These are phyloP conservation scores for Xerocomellus intermedius DNA, from an alignment of 768 basidiomycete genomes.

Conservation along the genomic window DNA sequence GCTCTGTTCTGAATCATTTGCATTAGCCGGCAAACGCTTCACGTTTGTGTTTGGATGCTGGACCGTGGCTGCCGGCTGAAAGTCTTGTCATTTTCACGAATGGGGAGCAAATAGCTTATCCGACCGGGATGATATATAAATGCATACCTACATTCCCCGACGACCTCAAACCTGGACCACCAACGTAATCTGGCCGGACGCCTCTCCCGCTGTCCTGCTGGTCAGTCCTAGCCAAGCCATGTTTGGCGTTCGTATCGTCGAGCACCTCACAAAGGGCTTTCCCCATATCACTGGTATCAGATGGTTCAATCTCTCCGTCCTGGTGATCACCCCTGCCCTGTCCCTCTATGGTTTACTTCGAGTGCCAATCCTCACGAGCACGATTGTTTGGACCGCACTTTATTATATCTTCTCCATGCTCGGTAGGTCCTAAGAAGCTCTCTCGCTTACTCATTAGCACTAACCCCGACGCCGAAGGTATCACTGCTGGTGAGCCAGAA, in stretches of 20 bases:
- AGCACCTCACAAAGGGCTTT: conserved; percentile 30
- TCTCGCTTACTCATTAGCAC: conserved; percentile 11
- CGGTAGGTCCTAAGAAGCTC: conserved; percentile 41
- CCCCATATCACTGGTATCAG: conserved; percentile 55
- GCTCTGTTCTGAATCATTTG: conserved; percentile 13
- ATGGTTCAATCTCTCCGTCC: conserved; percentile 76
- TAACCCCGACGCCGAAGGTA: conserved; percentile 35
- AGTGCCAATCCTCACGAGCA: conserved; percentile 48
- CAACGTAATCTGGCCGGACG: conserved; percentile 5
- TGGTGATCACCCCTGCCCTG: conserved; percentile 69
- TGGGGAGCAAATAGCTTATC: conserved; percentile 17
- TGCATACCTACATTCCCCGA: conserved; percentile 16
- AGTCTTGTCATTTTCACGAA: conserved; percentile 18
- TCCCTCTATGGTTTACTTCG: conserved; percentile 64
- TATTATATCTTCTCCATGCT: conserved; percentile 91
- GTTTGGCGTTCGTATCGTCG: conserved; percentile 10
- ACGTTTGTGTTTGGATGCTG: conserved; percentile 14
- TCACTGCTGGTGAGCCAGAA: conserved; percentile 44
- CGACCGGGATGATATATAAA: conserved; percentile 31
- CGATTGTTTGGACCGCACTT: conserved; percentile 55
- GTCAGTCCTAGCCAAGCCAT: conserved; percentile 2
- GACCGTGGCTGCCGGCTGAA: conserved; percentile 24
- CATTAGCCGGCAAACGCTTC: background rate
- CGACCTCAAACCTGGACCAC: conserved; percentile 1
- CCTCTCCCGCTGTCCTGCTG: conserved; percentile 1